Evolutionary conservation across 2,329 filamentous ascomycete genomes (phyloP).

Genomic region (Arthrobotrys musiformis): DNA sequence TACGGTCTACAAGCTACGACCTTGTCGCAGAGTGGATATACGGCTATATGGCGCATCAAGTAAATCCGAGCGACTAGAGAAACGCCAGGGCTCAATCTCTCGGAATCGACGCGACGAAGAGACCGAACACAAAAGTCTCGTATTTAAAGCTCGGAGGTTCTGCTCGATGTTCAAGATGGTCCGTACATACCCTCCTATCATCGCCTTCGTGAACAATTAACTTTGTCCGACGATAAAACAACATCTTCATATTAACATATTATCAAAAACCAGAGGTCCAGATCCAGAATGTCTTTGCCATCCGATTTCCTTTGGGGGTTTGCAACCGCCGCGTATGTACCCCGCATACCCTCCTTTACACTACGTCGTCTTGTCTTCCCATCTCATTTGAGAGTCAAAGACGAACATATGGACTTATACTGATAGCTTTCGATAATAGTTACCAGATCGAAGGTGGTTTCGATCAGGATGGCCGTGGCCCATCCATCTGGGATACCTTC

Average conservation of each 20-base stretch:
- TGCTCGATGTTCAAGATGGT: conserved; percentile 54
- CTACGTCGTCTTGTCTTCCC: not conserved
- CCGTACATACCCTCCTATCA: conserved; percentile 23
- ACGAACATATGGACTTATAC: conserved; percentile 2
- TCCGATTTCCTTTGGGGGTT: conserved; percentile 82
- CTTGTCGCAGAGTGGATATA: conserved; percentile 46
- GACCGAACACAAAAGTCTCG: conserved; percentile 29
- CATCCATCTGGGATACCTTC: conserved; percentile 92
- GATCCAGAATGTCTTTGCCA: conserved; percentile 66
- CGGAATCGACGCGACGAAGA: conserved; percentile 49
- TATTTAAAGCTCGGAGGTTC: conserved; percentile 56
- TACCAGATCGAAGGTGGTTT: conserved; percentile 87
- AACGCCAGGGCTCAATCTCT: conserved; percentile 50
- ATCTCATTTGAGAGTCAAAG: not conserved
- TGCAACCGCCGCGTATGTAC: conserved; percentile 76
- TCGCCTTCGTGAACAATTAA: conserved; percentile 16
- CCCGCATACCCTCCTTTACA: conserved; percentile 7
- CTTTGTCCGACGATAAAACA: conserved; percentile 11
- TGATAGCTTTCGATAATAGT: conserved; percentile 64
- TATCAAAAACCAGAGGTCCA: conserved; percentile 32
- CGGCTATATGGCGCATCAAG: conserved; percentile 55
- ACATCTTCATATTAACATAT: conserved; percentile 30
- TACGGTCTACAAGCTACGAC: conserved; percentile 51
- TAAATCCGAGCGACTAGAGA: conserved; percentile 55
- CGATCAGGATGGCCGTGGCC: conserved; percentile 79